A percentile compares a stretch with the other conserved stretches of the same genome.
Conservation (phyloP, 2,329 filamentous ascomycete genomes). For the Calonectria hongkongensis region DNA sequence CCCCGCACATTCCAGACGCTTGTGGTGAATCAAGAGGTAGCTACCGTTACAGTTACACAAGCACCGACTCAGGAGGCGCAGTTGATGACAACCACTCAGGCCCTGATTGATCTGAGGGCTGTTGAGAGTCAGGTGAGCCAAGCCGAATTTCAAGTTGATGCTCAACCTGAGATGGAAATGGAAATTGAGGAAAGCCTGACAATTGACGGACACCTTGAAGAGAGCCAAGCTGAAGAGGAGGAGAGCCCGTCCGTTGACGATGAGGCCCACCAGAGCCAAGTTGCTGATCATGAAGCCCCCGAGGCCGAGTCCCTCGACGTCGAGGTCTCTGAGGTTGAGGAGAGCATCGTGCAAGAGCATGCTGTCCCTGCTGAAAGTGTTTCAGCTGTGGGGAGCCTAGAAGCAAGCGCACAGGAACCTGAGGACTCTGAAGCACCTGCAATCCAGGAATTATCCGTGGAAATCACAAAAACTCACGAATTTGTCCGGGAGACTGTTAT, state of each 20-base stretch:
- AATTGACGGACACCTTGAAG: background rate
- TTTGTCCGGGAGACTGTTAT: conserved; percentile 49
- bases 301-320: conserved; percentile 37
- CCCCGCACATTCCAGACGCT: conserved; percentile 57
- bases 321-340: conserved; percentile 19
- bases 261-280: conserved; percentile 9
- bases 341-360: conserved; percentile 27
- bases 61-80: conserved; percentile 38
- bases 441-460: conserved; percentile 22
- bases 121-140: conserved; percentile 50
- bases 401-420: conserved; percentile 12
- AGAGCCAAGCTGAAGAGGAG: conserved; percentile 42
- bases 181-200: background rate
- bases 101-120: background rate
- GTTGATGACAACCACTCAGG: conserved; percentile 7
- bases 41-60: conserved; percentile 54
- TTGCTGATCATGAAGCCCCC: background rate
- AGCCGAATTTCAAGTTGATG: background rate
- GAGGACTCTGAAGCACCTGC: conserved; percentile 19
- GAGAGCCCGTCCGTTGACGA: background rate
- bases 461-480: conserved; percentile 20
- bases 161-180: background rate
- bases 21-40: conserved; percentile 49
- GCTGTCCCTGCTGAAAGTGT: conserved; percentile 9
- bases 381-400: conserved; percentile 8